phyloP scores from a whole-genome alignment of 441 rosid genomes.

The Erodium chrysanthum region DNA sequence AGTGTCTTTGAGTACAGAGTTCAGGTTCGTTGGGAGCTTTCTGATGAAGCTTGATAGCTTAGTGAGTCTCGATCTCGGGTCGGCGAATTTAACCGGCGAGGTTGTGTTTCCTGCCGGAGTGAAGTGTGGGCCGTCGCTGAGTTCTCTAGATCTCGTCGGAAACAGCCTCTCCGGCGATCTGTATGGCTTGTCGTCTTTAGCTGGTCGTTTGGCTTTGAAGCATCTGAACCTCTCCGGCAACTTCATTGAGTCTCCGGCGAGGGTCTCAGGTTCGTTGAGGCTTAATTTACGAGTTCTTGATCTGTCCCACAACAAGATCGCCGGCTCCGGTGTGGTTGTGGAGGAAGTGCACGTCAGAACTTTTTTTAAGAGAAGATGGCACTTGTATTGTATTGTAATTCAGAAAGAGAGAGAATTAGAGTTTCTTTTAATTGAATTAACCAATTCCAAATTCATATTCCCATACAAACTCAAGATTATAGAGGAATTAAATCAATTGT shows the following conservation, averaged over 20 bases:
- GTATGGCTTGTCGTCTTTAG: slow-evolving; percentile 32
- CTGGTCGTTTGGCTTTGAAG: slow-evolving; percentile 45
- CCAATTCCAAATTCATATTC: too few species aligned
- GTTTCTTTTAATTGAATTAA: too few species aligned
- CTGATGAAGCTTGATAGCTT: slow-evolving; percentile 43
- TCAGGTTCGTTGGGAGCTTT: slow-evolving; percentile 40
- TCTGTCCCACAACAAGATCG: slow-evolving; percentile 54
- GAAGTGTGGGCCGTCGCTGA: slow-evolving; percentile 50
- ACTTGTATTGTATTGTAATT: too few species aligned
- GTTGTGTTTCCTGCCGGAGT: slow-evolving; percentile 42
- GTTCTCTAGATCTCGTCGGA: slow-evolving; percentile 58
- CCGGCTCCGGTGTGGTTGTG: slow-evolving; percentile 34
- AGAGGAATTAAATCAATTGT: too few species aligned
- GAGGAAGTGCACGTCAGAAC: too few species aligned
- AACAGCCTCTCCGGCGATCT: slow-evolving; percentile 53
- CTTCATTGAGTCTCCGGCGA: slow-evolving; percentile 32
- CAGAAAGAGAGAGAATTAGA: too few species aligned
- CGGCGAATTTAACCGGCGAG: slow-evolving; percentile 48
- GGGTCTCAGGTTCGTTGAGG: slow-evolving; percentile 37
- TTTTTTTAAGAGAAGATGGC: too few species aligned
- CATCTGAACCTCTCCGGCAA: slow-evolving; percentile 55
- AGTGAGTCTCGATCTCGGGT: slow-evolving; percentile 40
- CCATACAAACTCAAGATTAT: too few species aligned
- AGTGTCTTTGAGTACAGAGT: slow-evolving; percentile 35
- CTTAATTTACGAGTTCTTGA: slow-evolving; percentile 53